These are phyloP conservation scores for Dothistroma pini DNA, from an alignment of 2,329 filamentous ascomycete genomes.

Conservation along the genomic window DNA sequence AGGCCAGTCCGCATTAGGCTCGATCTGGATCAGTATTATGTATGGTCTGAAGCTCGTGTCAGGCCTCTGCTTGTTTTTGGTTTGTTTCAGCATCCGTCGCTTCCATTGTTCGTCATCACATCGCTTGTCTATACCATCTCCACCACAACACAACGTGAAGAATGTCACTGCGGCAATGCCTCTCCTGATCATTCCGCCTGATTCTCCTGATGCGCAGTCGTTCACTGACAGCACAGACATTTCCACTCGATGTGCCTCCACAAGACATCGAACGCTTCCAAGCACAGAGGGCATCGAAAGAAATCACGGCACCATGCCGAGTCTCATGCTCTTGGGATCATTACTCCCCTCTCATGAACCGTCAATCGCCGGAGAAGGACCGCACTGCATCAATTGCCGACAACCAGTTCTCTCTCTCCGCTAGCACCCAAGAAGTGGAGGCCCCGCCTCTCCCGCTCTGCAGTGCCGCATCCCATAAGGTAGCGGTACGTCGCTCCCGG, in stretches of 20 bases:
- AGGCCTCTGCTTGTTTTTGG: not conserved
- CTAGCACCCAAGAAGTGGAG: not conserved
- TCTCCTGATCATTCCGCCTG: not conserved
- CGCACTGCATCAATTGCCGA: not conserved
- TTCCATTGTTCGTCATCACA: not conserved
- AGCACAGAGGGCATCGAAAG: not conserved
- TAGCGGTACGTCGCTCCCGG: not conserved
- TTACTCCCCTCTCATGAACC: not conserved
- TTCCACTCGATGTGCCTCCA: conserved; percentile 1
- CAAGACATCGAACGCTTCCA: not conserved
- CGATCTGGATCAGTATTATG: not conserved
- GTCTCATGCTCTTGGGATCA: not conserved
- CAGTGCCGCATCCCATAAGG: not conserved
- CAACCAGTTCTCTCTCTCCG: not conserved
- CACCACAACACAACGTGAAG: not conserved
- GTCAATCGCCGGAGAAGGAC: not conserved
- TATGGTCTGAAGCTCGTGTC: not conserved
- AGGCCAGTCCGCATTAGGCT: not conserved
- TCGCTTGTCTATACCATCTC: not conserved
- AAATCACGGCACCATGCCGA: not conserved
- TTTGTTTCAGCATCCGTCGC: not conserved
- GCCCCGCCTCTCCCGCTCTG: conserved; percentile 4
- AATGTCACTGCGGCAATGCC: not conserved
- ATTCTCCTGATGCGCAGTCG: not conserved
- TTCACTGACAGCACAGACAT: not conserved